phyloP scores from a whole-genome alignment of 2,329 filamentous ascomycete genomes.

The Scytalidium sp. region DNA sequence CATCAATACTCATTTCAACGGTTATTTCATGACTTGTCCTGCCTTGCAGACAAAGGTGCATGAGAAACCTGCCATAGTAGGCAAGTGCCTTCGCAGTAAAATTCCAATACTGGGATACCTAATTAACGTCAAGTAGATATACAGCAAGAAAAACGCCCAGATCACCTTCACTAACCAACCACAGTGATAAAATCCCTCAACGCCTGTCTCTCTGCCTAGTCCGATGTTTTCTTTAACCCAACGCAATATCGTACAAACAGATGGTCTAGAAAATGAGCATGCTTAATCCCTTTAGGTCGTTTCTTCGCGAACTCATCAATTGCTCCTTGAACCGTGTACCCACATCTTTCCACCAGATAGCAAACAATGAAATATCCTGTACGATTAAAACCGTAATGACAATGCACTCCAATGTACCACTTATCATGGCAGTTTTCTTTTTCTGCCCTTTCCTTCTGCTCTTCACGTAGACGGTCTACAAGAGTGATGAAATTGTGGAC shows the following conservation, averaged over 20 bases:
- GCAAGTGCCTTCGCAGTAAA: too few relatives aligned
- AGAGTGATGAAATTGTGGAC: conserved; percentile 52
- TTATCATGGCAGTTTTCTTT: conserved; percentile 37
- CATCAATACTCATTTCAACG: too few relatives aligned
- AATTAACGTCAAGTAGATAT: too few relatives aligned
- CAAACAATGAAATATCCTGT: conserved; percentile 89
- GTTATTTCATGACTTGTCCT: too few relatives aligned
- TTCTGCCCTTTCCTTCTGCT: conserved; percentile 45
- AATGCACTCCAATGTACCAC: conserved; percentile 76
- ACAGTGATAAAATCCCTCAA: neutral
- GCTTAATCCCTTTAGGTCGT: conserved; percentile 80
- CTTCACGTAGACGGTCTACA: conserved; percentile 57
- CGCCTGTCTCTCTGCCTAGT: neutral
- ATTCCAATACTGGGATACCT: too few relatives aligned
- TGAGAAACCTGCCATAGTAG: too few relatives aligned
- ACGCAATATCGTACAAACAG: conserved; percentile 72
- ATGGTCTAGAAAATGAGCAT: conserved; percentile 84
- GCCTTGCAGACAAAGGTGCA: too few relatives aligned
- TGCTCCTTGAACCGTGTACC: conserved; percentile 70
- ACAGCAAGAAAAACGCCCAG: neutral
- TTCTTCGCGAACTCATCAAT: conserved; percentile 73
- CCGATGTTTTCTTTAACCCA: conserved; percentile 22
- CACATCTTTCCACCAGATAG: conserved; percentile 82
- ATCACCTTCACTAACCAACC: neutral
- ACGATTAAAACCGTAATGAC: conserved; percentile 93